Conservation (phyloP, 345 rosid species). For the Syzygium aqueum region DNA sequence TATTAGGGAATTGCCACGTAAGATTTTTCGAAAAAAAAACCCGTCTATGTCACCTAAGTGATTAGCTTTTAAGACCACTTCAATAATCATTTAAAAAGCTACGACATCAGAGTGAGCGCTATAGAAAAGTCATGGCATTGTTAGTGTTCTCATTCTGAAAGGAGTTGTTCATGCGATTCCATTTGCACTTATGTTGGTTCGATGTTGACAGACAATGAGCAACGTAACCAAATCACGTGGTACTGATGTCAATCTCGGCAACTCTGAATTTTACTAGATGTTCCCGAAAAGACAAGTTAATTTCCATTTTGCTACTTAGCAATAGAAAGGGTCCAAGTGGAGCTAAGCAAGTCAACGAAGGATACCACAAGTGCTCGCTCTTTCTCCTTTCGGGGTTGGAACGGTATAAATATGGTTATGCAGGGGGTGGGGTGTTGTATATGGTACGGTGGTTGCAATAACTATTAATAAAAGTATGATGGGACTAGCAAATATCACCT, state of each 20-base stretch:
- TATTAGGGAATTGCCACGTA: background rate
- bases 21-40: no score
- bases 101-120: background rate
- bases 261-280: background rate
- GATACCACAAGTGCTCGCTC: background rate
- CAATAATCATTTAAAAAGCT: background rate
- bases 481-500: no score
- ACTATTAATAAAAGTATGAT: no score
- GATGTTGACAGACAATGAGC: background rate
- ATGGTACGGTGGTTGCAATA: no score
- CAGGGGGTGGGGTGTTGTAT: background rate
- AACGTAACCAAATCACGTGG: background rate
- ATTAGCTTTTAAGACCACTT: background rate
- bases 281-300: no score
- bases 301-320: no score
- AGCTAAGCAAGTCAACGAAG: background rate
- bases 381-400: no score
- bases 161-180: background rate
- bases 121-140: background rate
- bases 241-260: background rate
- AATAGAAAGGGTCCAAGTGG: background rate
- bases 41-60: background rate
- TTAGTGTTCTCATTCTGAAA: background rate
- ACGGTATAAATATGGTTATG: background rate
- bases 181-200: background rate